A percentile compares a stretch with the other conserved stretches of the same genome.
Evolutionary conservation across 768 basidiomycete species (phyloP).

Genomic region (Obba rivulosa): DNA sequence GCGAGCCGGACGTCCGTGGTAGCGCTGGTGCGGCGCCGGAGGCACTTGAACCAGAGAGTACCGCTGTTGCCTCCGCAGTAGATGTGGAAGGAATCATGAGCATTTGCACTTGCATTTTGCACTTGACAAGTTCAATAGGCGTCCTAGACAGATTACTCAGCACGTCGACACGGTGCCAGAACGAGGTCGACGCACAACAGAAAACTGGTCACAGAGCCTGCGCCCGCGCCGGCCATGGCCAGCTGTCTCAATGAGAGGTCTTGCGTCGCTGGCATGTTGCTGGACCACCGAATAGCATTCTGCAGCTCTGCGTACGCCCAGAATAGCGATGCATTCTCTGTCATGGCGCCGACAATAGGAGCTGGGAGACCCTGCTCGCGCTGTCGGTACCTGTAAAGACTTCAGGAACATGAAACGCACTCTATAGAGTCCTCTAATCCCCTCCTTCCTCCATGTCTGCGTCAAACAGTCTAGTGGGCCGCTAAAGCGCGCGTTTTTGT

Average conservation of each 20-base stretch:
- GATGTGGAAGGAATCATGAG: slow-evolving; percentile 35
- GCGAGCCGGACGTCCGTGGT: slow-evolving; percentile 19
- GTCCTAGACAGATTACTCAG: slow-evolving; percentile 44
- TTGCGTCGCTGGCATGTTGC: slow-evolving; percentile 27
- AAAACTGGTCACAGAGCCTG: slow-evolving; percentile 83
- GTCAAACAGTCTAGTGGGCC: slow-evolving; percentile 86
- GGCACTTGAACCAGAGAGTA: slow-evolving; percentile 13
- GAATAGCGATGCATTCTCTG: slow-evolving; percentile 87
- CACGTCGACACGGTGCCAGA: background rate
- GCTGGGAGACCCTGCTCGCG: slow-evolving; percentile 69
- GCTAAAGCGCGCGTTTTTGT: slow-evolving; percentile 62
- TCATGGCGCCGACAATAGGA: slow-evolving; percentile 88
- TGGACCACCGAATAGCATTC: slow-evolving; percentile 45
- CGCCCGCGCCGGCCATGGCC: slow-evolving; percentile 78
- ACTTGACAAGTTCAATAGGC: slow-evolving; percentile 92
- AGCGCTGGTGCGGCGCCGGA: slow-evolving; percentile 10
- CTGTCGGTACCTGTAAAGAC: background rate
- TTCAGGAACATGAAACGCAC: slow-evolving; percentile 39
- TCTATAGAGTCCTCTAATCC: slow-evolving; percentile 79
- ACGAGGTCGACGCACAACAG: slow-evolving; percentile 54
- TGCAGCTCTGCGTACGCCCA: slow-evolving; percentile 78
- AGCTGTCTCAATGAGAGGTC: slow-evolving; percentile 64
- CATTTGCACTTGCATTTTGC: slow-evolving; percentile 97
- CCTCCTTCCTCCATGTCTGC: slow-evolving; percentile 79
- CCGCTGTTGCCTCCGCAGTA: slow-evolving; percentile 12